Conservation (phyloP, 179 eudicot species). For the Carnegiea gigantea region DNA sequence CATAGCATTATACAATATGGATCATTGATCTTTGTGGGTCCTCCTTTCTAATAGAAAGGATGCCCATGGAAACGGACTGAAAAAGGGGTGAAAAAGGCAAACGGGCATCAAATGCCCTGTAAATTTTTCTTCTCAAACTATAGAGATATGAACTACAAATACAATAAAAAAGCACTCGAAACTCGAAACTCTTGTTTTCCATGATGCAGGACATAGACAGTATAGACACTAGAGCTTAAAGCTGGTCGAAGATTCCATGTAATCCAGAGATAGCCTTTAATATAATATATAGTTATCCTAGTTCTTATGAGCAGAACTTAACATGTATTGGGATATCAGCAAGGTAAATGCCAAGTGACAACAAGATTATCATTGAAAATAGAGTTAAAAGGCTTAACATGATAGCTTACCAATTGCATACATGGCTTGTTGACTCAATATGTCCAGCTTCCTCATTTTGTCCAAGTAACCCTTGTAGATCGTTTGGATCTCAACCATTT, state of each 20-base stretch:
- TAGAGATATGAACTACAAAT: background rate
- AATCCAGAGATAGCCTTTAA: no score
- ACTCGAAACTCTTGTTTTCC: no score
- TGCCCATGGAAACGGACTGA: constrained; percentile 23
- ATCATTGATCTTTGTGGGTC: constrained; percentile 22
- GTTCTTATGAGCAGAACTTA: background rate
- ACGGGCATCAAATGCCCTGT: background rate
- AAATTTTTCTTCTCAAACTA: background rate
- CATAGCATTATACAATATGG: background rate
- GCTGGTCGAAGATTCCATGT: background rate
- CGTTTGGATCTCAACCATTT: constrained; percentile 64
- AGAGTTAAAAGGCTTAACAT: background rate
- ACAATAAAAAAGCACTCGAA: background rate
- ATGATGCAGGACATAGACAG: background rate
- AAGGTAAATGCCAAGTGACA: background rate
- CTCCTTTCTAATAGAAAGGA: constrained; percentile 10
- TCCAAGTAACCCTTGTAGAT: constrained; percentile 76
- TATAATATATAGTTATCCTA: background rate
- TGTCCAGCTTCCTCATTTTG: constrained; percentile 74
- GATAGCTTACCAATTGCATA: constrained; percentile 79
- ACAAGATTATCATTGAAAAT: background rate
- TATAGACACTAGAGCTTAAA: background rate
- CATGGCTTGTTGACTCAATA: constrained; percentile 78
- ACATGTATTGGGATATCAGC: background rate
- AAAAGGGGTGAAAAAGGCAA: constrained; percentile 9